Evolutionary conservation across 2,329 filamentous ascomycete species (phyloP), one percentile per base, ranked within the genome.

Genomic region (Xenosphaeropsis pyriputrescens): DNA sequence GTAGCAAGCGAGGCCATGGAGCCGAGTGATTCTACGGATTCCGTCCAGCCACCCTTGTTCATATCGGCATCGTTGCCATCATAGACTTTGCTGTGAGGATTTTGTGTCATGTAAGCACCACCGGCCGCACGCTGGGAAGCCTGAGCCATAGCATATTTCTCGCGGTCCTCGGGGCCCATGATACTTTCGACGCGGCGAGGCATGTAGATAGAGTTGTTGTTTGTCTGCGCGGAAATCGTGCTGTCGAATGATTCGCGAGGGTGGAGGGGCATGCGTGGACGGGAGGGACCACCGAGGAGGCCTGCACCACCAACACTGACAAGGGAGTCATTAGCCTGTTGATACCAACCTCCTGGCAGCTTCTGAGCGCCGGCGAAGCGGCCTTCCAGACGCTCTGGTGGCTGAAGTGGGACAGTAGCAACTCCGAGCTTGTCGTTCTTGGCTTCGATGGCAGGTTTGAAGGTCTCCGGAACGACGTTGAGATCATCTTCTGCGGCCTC

Each of bases 381-480:
- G 40, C 85, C 85, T 48, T 89, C 80, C 29, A 93, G 61, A 41
- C 72, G 70, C 45, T 79, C 72, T 1, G 82, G 78, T 0, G 89
- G 88, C 47, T 80, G 73, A 16, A 94, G 64, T 31, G 57, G 73
- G 65, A 57, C 79, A 58, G 52, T 68, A 47, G 56, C 63, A 50
- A 59, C 66, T 48, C 52, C 61, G 43, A 73, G 51, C 1, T 56
- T 57, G 19, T 59, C 55, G 39, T 57, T 59, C 38, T 64, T 58
- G 7, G 71, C 72, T 36, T 75, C 66, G 5, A 65, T 57, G 3
- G 72, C 71, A 0, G 67, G 67, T 39, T 70, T 72, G 62, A 95
- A 95, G 0, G 85, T 86, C 55, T 93, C 84, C 0, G 88, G 82
- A 8, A 93, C 75, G 36, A 95, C 72, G 48, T 94, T 94, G 39